Evolutionary conservation across 2,329 filamentous ascomycete species (phyloP), one percentile per base, ranked within the genome.

Genomic region (Talaromyces sp.): DNA sequence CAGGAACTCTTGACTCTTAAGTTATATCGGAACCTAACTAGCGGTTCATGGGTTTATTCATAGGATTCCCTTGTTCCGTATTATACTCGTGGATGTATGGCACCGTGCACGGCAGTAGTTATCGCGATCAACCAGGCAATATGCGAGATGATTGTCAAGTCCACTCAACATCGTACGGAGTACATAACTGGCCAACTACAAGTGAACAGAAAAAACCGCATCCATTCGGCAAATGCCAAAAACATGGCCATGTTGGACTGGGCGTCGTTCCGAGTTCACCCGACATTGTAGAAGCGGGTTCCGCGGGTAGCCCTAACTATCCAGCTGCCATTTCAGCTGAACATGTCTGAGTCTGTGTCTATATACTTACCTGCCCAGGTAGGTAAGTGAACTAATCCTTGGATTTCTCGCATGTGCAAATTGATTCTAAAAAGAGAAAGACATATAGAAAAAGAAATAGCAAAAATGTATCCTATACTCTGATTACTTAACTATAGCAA

Each of bases 401-500:
- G 28, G n/a, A 19, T 19, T 11, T 19, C 25, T 33, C 6, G 25
- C 10, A 43, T 25, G 17, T 8, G 22, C 22, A 31, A 28, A 33
- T n/a, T 19, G 5, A 33, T 33, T 35, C 45, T 15, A 2, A 21
- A 33, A 21, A 46, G 11, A 0, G 11, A 7, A 21, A 21, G 45
- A 19, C 8, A 33, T n/a, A n/a, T n/a, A 35, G 40, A 45, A 22
- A 3, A 46, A 21, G 33, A 21, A 17, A n/a, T 11, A 3, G 25
- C 3, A 7, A 28, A n/a, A n/a, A n/a, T n/a, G n/a, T 28, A 28
- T 28, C 25, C 7, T 28, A 28, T 28, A 48, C 45, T 35, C 45
- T n/a, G 28, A 48, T 48, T 35, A 48, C 25, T 48, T 31, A 25
- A 46, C 35, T 56, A 50, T 40, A 65, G 37, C 21, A 59, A 43